Base-by-base conservation (phyloP, 108 stramenopile species). In the Cyclotella distinguenda region DNA sequence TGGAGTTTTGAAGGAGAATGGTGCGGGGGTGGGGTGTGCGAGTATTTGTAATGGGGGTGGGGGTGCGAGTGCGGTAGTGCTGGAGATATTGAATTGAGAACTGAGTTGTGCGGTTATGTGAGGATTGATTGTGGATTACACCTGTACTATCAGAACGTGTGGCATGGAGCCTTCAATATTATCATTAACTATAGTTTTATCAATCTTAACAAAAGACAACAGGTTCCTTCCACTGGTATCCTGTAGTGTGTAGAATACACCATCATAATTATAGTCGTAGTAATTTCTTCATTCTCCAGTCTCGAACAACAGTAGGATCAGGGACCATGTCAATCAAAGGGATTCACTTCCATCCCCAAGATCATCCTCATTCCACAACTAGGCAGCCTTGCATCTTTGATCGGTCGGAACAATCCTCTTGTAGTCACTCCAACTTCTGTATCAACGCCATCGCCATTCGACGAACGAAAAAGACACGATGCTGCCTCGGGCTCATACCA, bases 11-110 rank as follows among this genome's bases (percentile, higher is more conserved):
- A 84, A 93, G 52, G 76, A 83, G 36, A 90, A 86, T 21, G 96
- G 96, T 40, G 94, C 87, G 12, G 80, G 84, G 6, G 71, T 97
- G 10, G 98, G 98, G 13, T 86, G 88, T 62, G 98, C 98, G 15
- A 90, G 89, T 25, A 99, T 99, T 48, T 99, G 98, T 74, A 99
- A 99, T 68, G 98, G 98, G 10, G 98, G 98, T 26, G 98, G 97
- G 50, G 98, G 98, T 0, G 98, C 98, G 26, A 93, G 91, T 11
- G 98, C 98, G 0, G 84, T 97, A 45, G 81, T 97, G 32, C 73
- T 99, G 50, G 98, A 99, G 81, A 89, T 96, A 52, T 55, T 98
- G 42, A 66, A 16, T 44, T 85, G 60, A 76, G 43, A 13, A 11
- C 1, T 15, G 12, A 13, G 9, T 13, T 32, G 13, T 6, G 19